Evolutionary conservation across 2,329 filamentous ascomycete species (phyloP).

Genomic region (Grosmannia huntii): DNA sequence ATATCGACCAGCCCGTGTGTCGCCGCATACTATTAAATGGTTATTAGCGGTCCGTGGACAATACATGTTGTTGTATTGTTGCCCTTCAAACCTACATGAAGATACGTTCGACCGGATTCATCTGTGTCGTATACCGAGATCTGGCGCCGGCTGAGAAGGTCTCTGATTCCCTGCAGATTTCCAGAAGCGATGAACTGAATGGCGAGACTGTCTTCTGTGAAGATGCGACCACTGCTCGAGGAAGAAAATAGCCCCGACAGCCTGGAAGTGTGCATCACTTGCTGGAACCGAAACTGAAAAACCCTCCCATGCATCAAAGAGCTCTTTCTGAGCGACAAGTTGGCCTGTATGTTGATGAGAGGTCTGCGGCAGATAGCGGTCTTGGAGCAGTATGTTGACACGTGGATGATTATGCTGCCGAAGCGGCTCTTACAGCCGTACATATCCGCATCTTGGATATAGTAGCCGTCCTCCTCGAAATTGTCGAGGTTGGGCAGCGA

Average conservation of each 20-base stretch:
- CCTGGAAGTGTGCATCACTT: neutral
- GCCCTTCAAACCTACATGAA: neutral
- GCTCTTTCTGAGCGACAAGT: neutral
- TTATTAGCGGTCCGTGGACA: neutral
- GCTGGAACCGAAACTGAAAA: neutral
- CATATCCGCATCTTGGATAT: neutral
- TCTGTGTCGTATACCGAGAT: neutral
- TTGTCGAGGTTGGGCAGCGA: neutral
- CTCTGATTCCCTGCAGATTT: neutral
- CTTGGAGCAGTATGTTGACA: neutral
- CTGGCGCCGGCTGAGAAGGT: neutral
- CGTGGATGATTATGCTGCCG: neutral
- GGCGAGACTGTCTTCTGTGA: neutral
- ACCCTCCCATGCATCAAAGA: neutral
- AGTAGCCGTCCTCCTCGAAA: neutral
- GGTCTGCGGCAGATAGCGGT: neutral
- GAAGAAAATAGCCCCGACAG: neutral
- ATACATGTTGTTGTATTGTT: neutral
- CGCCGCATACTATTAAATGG: neutral
- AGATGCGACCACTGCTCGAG: neutral
- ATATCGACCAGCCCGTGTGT: neutral
- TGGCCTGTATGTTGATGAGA: neutral
- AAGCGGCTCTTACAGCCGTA: neutral
- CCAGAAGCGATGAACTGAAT: neutral
- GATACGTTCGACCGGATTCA: neutral